Conservation (phyloP, 306 rosid genomes). For the Betula pendula region DNA sequence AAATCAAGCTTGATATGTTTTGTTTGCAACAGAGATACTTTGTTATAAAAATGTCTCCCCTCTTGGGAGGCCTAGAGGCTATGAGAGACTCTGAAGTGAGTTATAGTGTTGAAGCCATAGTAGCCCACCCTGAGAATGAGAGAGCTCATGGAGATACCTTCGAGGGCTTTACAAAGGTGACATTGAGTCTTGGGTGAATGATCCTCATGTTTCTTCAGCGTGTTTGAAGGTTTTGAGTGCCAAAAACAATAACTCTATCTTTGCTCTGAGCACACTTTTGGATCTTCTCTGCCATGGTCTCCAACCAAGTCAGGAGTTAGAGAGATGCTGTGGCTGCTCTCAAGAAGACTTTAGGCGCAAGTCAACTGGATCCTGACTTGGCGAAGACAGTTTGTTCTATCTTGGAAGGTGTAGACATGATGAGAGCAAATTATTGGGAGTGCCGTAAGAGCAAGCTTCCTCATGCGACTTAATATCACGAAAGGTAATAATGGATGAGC, state of each 20-base stretch:
- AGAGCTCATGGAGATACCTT: constrained; percentile 95
- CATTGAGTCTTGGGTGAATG: constrained; percentile 51
- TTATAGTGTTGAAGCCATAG: constrained; percentile 67
- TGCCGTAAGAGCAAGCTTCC: too few relatives aligned
- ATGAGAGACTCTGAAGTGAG: constrained; percentile 81
- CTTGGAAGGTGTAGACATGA: too few relatives aligned
- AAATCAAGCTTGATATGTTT: constrained; percentile 14
- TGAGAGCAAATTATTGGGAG: too few relatives aligned
- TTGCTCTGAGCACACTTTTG: constrained; percentile 1
- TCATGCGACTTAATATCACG: too few relatives aligned
- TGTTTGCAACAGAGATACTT: constrained; percentile 60
- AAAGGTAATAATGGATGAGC: too few relatives aligned
- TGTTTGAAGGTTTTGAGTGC: constrained; percentile 61
- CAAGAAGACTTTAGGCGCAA: too few relatives aligned
- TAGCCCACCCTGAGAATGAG: constrained; percentile 72
- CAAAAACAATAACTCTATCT: constrained; percentile 35
- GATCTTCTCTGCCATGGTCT: too few relatives aligned
- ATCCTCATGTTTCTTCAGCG: constrained; percentile 50
- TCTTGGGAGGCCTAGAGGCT: constrained; percentile 65
- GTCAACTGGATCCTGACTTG: too few relatives aligned
- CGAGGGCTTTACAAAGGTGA: constrained; percentile 81
- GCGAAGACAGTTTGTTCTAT: too few relatives aligned
- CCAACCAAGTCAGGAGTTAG: too few relatives aligned
- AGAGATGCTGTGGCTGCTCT: too few relatives aligned
- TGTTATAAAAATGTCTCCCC: constrained; percentile 77